Conservation (phyloP, 257 asterid species). For the Capsicum baccatum region DNA sequence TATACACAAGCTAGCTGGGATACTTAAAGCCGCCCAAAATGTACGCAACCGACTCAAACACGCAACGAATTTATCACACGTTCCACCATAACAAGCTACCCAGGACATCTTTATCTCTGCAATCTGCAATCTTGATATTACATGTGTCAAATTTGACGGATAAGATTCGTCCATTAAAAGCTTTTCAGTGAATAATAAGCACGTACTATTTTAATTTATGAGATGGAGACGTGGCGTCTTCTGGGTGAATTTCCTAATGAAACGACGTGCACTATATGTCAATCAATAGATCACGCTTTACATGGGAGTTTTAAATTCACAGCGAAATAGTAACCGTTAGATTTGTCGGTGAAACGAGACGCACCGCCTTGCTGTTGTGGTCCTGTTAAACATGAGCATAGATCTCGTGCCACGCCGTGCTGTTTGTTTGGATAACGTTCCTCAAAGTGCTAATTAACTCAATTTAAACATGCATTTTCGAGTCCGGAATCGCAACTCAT, state of each 20-base stretch:
- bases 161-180: not conserved
- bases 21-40: not conserved
- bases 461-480: not conserved
- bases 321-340: not conserved
- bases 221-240: not conserved
- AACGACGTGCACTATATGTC: not conserved
- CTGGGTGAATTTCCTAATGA: not conserved
- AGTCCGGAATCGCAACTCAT: not conserved
- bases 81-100: not conserved
- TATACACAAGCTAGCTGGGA: not conserved
- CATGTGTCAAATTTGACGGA: not conserved
- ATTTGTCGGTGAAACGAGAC: not conserved
- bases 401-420: not conserved
- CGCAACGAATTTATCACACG: not conserved
- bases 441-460: not conserved
- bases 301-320: not conserved
- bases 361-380: not conserved
- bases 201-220: not conserved
- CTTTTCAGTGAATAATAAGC: not conserved
- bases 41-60: constrained; percentile 17
- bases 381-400: not conserved
- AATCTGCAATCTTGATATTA: not conserved
- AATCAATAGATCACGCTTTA: not conserved
- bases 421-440: not conserved
- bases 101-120: not conserved